Conservation (phyloP, 441 rosid species). For the Gossypium trilobum region DNA sequence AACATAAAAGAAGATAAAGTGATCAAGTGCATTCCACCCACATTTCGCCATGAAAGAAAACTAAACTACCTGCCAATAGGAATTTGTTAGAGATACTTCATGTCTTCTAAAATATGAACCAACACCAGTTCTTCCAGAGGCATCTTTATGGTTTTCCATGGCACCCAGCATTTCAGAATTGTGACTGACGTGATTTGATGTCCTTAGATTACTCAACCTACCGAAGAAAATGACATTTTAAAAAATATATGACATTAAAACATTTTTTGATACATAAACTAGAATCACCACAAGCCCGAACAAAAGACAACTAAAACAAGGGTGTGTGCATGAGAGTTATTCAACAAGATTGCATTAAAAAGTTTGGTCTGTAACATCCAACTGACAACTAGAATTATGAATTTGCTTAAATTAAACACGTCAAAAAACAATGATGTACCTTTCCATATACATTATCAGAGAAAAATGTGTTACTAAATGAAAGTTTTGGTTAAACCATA, state of each 20-base stretch:
- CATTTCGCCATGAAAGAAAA: slow-evolving; percentile 13
- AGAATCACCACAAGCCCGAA: slow-evolving; percentile 1
- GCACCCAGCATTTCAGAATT: slow-evolving; percentile 25
- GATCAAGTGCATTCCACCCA: slow-evolving; percentile 21
- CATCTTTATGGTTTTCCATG: slow-evolving; percentile 30
- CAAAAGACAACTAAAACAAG: neutral
- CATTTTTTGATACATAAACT: neutral
- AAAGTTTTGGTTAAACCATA: neutral
- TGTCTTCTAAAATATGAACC: slow-evolving; percentile 72
- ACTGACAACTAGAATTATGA: neutral
- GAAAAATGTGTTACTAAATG: neutral
- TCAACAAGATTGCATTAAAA: neutral
- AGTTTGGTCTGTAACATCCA: neutral
- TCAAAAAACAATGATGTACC: neutral
- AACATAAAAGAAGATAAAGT: slow-evolving; percentile 19
- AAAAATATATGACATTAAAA: slow-evolving; percentile 3
- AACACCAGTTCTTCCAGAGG: slow-evolving; percentile 53
- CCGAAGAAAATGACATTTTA: slow-evolving; percentile 22
- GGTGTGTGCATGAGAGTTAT: neutral
- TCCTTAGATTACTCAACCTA: slow-evolving; percentile 55
- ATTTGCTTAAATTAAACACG: neutral
- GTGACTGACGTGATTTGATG: slow-evolving; percentile 28
- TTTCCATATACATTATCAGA: neutral
- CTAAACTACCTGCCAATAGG: slow-evolving; percentile 76
- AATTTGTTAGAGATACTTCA: slow-evolving; percentile 69